These are phyloP conservation scores for Brassica nigra DNA, from an alignment of 345 rosid species.

Conservation along the genomic window DNA sequence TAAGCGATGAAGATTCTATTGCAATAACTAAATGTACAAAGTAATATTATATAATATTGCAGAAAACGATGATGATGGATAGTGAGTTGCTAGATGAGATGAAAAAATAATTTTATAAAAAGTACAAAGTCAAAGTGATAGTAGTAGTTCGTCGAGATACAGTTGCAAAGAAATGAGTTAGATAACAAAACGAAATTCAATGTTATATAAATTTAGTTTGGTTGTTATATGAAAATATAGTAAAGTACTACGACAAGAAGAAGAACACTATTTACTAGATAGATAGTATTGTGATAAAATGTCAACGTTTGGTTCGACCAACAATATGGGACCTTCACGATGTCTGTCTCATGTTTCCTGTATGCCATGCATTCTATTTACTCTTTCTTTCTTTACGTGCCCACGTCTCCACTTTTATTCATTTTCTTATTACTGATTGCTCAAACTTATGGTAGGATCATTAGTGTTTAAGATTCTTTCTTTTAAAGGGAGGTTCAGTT, in stretches of 20 bases:
- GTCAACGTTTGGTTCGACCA: slow-evolving; percentile 41
- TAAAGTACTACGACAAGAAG: slow-evolving; percentile 38
- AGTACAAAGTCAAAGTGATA: slow-evolving; percentile 27
- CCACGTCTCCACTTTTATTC: slow-evolving; percentile 36
- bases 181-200: slow-evolving; percentile 8
- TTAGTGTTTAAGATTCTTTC: slow-evolving; percentile 21
- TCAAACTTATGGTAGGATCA: background rate
- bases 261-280: slow-evolving; percentile 37
- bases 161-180: slow-evolving; percentile 23
- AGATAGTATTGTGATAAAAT: slow-evolving; percentile 41
- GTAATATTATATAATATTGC: background rate
- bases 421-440: slow-evolving; percentile 11
- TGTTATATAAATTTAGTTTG: background rate
- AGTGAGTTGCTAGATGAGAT: slow-evolving; percentile 23
- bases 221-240: slow-evolving; percentile 5
- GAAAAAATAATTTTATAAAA: slow-evolving; percentile 10
- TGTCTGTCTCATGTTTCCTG: slow-evolving; percentile 47
- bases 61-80: slow-evolving; percentile 26
- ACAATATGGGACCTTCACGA: slow-evolving; percentile 44
- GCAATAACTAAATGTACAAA: slow-evolving; percentile 3
- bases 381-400: slow-evolving; percentile 35
- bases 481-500: background rate
- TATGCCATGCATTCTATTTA: slow-evolving; percentile 43
- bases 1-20: slow-evolving; percentile 5
- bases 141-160: slow-evolving; percentile 30